Evolutionary conservation across 768 basidiomycete genomes (phyloP), one percentile per base, ranked within the genome.

Genomic region (Kwoniella shandongensis): DNA sequence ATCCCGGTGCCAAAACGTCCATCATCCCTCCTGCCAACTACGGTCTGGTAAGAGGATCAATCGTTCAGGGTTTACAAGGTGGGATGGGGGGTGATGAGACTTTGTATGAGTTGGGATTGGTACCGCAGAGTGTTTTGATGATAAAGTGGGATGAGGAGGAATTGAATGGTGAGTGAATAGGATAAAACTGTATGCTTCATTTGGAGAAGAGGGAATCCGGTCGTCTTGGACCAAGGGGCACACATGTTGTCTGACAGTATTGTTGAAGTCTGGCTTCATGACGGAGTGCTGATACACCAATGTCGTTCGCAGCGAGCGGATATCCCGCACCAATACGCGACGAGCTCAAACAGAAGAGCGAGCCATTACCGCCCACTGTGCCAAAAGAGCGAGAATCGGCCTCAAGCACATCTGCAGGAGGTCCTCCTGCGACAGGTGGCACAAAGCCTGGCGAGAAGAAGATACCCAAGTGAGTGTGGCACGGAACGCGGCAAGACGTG

Each of bases 161-260:
- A 12, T 60, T 74, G 71, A 76, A 76, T 57, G 67, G 73, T 75
- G 44, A 59, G 74, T 67, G n/a, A n/a, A n/a, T n/a, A n/a, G n/a
- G n/a, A n/a, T n/a, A n/a, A n/a, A n/a, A n/a, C n/a, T n/a, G n/a
- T n/a, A n/a, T n/a, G n/a, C n/a, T n/a, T n/a, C n/a, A n/a, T n/a
- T n/a, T n/a, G n/a, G n/a, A n/a, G n/a, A n/a, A n/a, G n/a, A n/a
- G n/a, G n/a, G n/a, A n/a, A n/a, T 10, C 1, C 30, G 36, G 25
- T 27, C 6, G 20, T 25, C n/a, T n/a, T n/a, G n/a, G 54, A 29
- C 39, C 10, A 17, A 1, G 32, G 8, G 11, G 4, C 18, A 46
- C 18, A 39, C 4, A 36, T 38, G 23, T n/a, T 22, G 17, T 27
- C 27, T 35, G 20, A 26, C 38, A 47, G 12, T 44, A n/a, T 20